Conservation (phyloP, 2,329 filamentous ascomycete genomes). For the Xylariaceae sp. region DNA sequence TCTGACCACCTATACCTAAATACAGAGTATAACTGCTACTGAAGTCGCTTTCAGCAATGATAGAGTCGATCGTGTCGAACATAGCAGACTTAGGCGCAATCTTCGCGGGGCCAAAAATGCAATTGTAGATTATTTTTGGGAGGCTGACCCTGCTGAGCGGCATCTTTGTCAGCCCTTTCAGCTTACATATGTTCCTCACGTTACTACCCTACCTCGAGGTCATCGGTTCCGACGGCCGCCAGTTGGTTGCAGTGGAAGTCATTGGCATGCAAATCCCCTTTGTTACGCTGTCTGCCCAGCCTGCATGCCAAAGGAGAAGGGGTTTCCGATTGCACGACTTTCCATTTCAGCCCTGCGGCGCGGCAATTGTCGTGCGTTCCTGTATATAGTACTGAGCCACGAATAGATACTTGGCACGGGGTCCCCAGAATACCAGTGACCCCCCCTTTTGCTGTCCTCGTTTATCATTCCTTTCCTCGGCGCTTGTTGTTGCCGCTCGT, state of each 20-base stretch:
- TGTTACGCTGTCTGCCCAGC: too few relatives aligned
- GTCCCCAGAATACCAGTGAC: conserved; percentile 7
- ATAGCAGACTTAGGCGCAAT: background rate
- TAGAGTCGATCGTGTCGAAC: background rate
- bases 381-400: conserved; percentile 4
- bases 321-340: conserved; percentile 17
- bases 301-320: conserved; percentile 28
- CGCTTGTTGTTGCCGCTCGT: conserved; percentile 5
- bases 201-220: conserved; percentile 12
- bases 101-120: background rate
- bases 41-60: background rate
- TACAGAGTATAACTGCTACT: background rate
- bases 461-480: conserved; percentile 1
- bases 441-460: conserved; percentile 2
- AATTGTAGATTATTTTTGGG: conserved; percentile 13
- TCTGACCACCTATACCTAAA: conserved; percentile 10
- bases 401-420: conserved; percentile 5
- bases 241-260: conserved; percentile 13
- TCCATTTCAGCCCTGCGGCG: conserved; percentile 29
- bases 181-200: conserved; percentile 10
- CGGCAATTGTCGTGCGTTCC: conserved; percentile 8
- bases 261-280: conserved; percentile 7
- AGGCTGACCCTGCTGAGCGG: conserved; percentile 11
- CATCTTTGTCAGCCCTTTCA: conserved; percentile 15
- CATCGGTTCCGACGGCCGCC: conserved; percentile 14